Conservation (phyloP, 1,284 basidiomycete genomes). For the Trichosporon coremiiforme region DNA sequence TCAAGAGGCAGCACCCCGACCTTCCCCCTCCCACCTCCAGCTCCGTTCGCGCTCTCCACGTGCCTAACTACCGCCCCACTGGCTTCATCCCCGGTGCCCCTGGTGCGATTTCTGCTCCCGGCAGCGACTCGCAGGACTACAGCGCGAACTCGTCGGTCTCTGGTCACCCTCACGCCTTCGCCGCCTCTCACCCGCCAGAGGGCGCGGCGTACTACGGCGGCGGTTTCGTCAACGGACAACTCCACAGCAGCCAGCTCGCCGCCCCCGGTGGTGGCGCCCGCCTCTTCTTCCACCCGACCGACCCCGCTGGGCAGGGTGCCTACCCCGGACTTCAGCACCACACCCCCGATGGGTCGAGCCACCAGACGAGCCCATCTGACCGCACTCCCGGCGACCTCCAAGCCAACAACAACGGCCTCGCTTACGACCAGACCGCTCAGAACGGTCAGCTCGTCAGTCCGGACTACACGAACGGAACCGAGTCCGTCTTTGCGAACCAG, state of each 20-base stretch:
- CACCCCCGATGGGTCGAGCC: constrained; percentile 14
- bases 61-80: constrained; percentile 24
- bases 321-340: constrained; percentile 18
- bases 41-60: constrained; percentile 32
- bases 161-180: constrained; percentile 41
- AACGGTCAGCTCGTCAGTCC: constrained; percentile 23
- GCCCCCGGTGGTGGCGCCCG: constrained; percentile 20
- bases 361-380: constrained; percentile 18
- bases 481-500: constrained; percentile 30
- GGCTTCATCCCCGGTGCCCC: constrained; percentile 28
- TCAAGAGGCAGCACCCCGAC: constrained; percentile 47
- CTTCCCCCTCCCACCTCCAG: constrained; percentile 42
- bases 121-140: constrained; percentile 36
- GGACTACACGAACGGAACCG: constrained; percentile 19
- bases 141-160: constrained; percentile 30
- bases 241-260: constrained; percentile 30
- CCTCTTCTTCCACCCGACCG: constrained; percentile 28
- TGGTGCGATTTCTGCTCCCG: constrained; percentile 28
- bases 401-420: constrained; percentile 18
- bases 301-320: constrained; percentile 22
- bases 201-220: constrained; percentile 45
- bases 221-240: constrained; percentile 37
- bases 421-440: constrained; percentile 21
- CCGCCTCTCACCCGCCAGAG: constrained; percentile 50
- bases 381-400: constrained; percentile 18